Evolutionary conservation across 1,139 yeast genomes (phyloP).

Genomic region (Yamadazyma dushanensis): DNA sequence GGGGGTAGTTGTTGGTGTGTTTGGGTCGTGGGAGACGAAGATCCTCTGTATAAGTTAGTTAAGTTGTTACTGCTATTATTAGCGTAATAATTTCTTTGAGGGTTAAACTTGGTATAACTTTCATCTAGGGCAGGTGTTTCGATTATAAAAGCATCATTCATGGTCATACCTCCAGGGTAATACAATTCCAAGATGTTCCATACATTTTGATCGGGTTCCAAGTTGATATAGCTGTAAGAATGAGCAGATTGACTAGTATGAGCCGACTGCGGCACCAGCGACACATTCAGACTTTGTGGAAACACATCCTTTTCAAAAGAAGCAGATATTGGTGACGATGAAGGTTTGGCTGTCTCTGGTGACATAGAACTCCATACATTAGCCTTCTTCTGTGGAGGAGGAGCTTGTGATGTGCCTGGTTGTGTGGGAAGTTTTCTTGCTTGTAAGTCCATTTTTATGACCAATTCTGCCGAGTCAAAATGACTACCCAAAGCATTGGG

Average conservation of each 20-base stretch:
- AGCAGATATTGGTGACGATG: conserved; percentile 16
- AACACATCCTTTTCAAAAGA: conserved; percentile 14
- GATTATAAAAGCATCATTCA: conserved; percentile 66
- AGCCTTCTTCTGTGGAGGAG: conserved; percentile 17
- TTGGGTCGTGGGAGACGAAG: conserved; percentile 10
- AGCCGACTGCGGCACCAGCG: no score
- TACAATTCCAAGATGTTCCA: conserved; percentile 59
- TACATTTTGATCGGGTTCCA: conserved; percentile 68
- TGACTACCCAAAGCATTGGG: conserved; percentile 65
- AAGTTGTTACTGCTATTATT: conserved; percentile 7
- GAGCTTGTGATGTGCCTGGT: conserved; percentile 2
- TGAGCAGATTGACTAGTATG: no score
- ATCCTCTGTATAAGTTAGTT: conserved; percentile 7
- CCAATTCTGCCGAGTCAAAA: conserved; percentile 71
- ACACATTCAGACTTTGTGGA: background rate
- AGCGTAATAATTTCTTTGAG: conserved; percentile 5
- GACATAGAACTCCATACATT: conserved; percentile 15
- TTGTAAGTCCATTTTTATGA: conserved; percentile 39
- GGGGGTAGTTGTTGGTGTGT: conserved; percentile 10
- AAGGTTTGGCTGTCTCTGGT: conserved; percentile 13
- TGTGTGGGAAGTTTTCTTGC: conserved; percentile 14
- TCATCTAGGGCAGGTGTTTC: conserved; percentile 34
- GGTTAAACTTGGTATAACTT: conserved; percentile 2
- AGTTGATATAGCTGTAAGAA: conserved; percentile 20
- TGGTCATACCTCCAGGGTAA: conserved; percentile 68